Evolutionary conservation across 129 eudicot genomes (phyloP).

Genomic region (Chrysanthemum lavandulifolium): DNA sequence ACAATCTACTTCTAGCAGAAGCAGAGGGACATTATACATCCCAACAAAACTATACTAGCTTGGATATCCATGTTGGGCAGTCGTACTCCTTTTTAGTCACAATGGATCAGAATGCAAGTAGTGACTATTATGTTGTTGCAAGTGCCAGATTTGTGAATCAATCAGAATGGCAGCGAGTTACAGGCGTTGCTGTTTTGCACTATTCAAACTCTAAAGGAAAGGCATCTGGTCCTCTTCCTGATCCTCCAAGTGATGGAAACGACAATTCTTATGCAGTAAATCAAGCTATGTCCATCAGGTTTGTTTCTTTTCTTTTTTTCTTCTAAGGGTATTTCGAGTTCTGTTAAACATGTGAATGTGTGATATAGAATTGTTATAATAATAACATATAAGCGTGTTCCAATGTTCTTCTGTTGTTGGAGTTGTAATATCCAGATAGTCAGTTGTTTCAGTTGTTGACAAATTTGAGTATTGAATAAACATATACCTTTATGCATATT

Average conservation of each 20-base stretch:
- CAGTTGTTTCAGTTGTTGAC: neutral
- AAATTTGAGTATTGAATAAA: neutral
- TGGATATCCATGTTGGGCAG: constrained; percentile 96
- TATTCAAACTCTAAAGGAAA: constrained; percentile 82
- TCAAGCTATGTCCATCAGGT: constrained; percentile 95
- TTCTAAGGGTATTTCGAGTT: neutral
- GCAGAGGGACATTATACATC: constrained; percentile 86
- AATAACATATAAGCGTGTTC: too few relatives aligned
- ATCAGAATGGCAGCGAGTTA: constrained; percentile 79
- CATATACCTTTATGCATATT: neutral
- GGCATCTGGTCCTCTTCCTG: constrained; percentile 92
- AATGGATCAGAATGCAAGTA: constrained; percentile 97
- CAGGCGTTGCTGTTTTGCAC: constrained; percentile 87
- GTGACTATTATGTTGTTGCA: constrained; percentile 93
- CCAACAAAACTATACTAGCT: constrained; percentile 70
- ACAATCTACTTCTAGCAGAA: constrained; percentile 75
- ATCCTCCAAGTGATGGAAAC: constrained; percentile 66
- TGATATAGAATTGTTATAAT: neutral
- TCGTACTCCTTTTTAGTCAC: constrained; percentile 92
- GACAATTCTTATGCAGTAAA: constrained; percentile 72
- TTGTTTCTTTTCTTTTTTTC: constrained; percentile 10
- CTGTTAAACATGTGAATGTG: neutral
- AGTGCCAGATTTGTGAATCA: constrained; percentile 92
- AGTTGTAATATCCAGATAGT: constrained; percentile 1
- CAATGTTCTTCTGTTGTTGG: too few relatives aligned